Evolutionary conservation across 2,329 filamentous ascomycete genomes (phyloP).

Genomic region (Botrytis deweyae): DNA sequence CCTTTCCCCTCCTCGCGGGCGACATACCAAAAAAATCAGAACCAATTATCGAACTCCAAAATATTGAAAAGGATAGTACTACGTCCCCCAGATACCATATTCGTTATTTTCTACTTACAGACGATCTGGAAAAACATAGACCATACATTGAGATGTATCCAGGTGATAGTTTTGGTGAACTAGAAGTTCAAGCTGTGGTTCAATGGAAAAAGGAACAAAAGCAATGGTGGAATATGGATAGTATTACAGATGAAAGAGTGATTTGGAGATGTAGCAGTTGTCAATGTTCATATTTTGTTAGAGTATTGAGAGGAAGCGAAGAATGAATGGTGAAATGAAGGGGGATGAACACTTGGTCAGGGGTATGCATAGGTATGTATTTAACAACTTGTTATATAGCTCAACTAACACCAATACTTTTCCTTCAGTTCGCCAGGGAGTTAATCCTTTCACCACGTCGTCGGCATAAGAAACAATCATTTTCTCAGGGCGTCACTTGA

Average conservation of each 20-base stretch:
- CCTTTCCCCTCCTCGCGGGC: background rate
- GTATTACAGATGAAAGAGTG: background rate
- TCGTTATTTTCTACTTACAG: background rate
- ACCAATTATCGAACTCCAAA: background rate
- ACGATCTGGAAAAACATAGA: background rate
- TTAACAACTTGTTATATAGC: too few relatives aligned
- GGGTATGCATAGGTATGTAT: background rate
- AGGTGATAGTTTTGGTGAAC: background rate
- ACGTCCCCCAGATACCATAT: background rate
- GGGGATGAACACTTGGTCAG: background rate
- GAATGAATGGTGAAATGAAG: background rate
- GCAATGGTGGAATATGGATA: background rate
- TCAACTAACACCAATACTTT: background rate
- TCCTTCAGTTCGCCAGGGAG: too few relatives aligned
- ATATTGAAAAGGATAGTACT: background rate
- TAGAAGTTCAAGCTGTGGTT: background rate
- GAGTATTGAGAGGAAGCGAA: background rate
- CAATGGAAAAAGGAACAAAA: background rate
- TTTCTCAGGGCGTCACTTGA: background rate
- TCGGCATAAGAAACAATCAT: background rate
- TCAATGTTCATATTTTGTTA: background rate
- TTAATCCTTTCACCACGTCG: too few relatives aligned
- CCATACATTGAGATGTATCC: constrained; percentile 13
- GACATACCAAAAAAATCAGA: background rate
- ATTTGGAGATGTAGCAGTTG: constrained; percentile 1